Base-by-base conservation (phyloP, 163 green algal species). In the Chlamydomonas reinhardtii region DNA sequence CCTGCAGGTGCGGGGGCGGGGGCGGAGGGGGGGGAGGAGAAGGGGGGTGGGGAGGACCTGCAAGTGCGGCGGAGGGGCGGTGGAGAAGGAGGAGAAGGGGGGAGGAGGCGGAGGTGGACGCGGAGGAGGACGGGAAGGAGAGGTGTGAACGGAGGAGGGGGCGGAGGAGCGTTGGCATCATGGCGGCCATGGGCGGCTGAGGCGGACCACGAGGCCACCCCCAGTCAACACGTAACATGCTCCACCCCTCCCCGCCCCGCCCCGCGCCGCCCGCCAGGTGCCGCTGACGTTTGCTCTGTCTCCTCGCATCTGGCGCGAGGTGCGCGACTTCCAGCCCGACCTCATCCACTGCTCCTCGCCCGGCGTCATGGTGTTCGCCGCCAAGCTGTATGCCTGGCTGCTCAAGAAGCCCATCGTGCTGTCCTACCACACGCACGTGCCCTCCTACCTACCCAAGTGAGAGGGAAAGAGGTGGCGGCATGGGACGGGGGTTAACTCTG, bases 381-480 rank as follows among this genome's bases (percentile, higher is more conserved):
- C 95, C 56, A 95, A 96, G 56, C 88, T 98, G 70, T 99, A 99
- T 87, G 93, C 96, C 29, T 97, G 97, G 82, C 88, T 99, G 80
- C 92, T 99, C 32, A 91, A 92, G 52, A 92, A 96, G 14, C 97
- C 98, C 6, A 91, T 99, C 25, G 96, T 99, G 54, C 89, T 99
- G 79, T 97, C 94, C 9, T 99, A 99, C 90, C 98, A 99, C 93
- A 99, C 98, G 1, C 98, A 99, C 92, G 95, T 99, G 32, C 97
- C 98, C 0, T 92, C 98, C 81, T 99, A 99, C 95, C 98, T 99
- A 84, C 98, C 98, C 52, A 56, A 17, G 48, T 56, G 48, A 17
- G 39, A n/a, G 48, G 1, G 48, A 2, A 12, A 14, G 48, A 12
- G 48, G 12, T 1, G 48, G 14, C 1, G 48, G 48, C n/a, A n/a